Conservation (phyloP, 1,139 yeast species). For the Blastobotrys buckinghamii region DNA sequence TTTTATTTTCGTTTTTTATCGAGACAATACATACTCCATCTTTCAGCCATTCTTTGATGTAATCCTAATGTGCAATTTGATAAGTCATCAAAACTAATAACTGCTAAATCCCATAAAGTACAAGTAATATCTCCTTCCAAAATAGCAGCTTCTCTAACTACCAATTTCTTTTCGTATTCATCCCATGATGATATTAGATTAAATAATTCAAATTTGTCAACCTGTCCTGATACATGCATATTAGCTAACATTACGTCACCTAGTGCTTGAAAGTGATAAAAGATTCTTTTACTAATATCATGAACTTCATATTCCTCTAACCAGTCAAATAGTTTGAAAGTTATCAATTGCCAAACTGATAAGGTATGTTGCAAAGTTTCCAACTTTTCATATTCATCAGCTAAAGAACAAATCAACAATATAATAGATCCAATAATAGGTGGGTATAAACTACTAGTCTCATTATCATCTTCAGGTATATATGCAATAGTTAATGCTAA, state of each 20-base stretch:
- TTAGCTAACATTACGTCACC: conserved; percentile 3
- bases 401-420: neutral
- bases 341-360: neutral
- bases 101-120: neutral
- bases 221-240: neutral
- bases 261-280: neutral
- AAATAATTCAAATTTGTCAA: neutral
- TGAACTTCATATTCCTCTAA: neutral
- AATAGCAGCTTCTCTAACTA: neutral
- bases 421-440: neutral
- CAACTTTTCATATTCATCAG: neutral
- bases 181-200: conserved; percentile 2
- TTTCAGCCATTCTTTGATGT: neutral
- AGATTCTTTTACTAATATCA: neutral
- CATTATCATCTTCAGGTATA: neutral
- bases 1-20: neutral
- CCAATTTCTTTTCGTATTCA: neutral
- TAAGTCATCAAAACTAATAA: neutral
- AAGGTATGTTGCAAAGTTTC: neutral
- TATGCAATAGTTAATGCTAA: neutral
- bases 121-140: neutral
- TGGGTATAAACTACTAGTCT: neutral
- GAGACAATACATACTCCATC: conserved; percentile 5
- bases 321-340: neutral
- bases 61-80: neutral